Base-by-base conservation (phyloP, 371 early-diverging fungal species). In the Syncephalis plumigaleata region DNA sequence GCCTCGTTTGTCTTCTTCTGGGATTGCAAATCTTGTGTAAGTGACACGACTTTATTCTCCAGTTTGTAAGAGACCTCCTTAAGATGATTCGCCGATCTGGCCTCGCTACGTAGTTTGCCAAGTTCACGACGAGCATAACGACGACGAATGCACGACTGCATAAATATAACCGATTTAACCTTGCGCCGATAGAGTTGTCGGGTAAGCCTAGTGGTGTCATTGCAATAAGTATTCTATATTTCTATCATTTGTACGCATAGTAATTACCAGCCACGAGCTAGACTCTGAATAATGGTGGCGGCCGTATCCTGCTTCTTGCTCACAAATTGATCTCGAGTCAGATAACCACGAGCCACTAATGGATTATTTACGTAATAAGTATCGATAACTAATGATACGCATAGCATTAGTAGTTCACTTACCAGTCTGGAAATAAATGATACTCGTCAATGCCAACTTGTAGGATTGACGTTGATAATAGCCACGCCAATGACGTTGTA, bases 31-130 rank as follows among this genome's bases (percentile, higher is more conserved):
- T 64, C 66, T 63, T 86, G 87, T n/a, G 92, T 90, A 50, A 96
- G 68, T 62, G 85, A 89, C 46, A 96, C 79, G 45, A 98, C 84
- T 71, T 92, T 96, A 68, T 77, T 85, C 60, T 98, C 96, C 7
- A 98, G 70, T 61, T 82, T 79, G 64, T 84, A 83, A 3, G 91
- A 87, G 13, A 82, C 73, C 57, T 92, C 89, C 61, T 90, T 84
- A 58, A 91, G 73, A 57, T 91, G 92, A 40, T 75, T 83, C 3
- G 87, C 87, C 17, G 88, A 87, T 42, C 81, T 67, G 9, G 86
- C 84, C 59, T 98, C 95, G 18, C 70, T 73, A 54, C 84, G 79
- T 44, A 83, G 67, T 39, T 51, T 37, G n/a, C 59, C 55, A 39
- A 90, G 63, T 46, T 66, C 65, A 49, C 68, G 65, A 23, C 63